These are phyloP conservation scores for Saccharum hybrid DNA, from an alignment of 202 grass and related monocot genomes.

Conservation along the genomic window DNA sequence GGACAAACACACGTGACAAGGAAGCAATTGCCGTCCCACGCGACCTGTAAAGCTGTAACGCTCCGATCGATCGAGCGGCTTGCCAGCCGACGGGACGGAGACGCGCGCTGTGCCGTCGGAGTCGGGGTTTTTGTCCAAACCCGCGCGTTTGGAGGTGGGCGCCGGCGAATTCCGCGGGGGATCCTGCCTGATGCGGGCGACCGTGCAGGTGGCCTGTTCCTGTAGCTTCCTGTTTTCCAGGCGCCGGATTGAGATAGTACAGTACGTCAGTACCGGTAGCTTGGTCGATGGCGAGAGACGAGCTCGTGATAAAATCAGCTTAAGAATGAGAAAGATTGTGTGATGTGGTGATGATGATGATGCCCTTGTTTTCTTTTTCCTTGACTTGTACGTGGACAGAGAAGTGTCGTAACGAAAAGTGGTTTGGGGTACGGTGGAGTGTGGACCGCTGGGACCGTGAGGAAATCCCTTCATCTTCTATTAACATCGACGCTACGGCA, in stretches of 20 bases:
- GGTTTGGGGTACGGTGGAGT: not conserved
- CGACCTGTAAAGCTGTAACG: not conserved
- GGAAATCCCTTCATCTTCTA: too few species aligned
- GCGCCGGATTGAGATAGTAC: not conserved
- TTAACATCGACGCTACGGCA: too few species aligned
- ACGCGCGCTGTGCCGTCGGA: not conserved
- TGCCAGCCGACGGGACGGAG: too few species aligned
- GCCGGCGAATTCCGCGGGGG: not conserved
- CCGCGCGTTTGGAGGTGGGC: not conserved
- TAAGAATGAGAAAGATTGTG: not conserved
- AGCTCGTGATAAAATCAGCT: not conserved
- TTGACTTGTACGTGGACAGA: not conserved
- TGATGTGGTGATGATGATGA: not conserved
- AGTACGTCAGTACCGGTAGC: too few species aligned
- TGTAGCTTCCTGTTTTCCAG: not conserved
- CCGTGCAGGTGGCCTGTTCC: too few species aligned
- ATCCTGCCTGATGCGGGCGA: too few species aligned
- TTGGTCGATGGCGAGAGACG: not conserved
- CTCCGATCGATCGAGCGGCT: too few species aligned
- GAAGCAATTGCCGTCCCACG: not conserved
- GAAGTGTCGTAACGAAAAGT: not conserved
- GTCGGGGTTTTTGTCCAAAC: not conserved
- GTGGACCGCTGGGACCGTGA: not conserved
- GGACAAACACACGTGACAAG: not conserved
- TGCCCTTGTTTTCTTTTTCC: not conserved